Base-by-base conservation (phyloP, 1,284 basidiomycete species). In the Porodaedalea pini region DNA sequence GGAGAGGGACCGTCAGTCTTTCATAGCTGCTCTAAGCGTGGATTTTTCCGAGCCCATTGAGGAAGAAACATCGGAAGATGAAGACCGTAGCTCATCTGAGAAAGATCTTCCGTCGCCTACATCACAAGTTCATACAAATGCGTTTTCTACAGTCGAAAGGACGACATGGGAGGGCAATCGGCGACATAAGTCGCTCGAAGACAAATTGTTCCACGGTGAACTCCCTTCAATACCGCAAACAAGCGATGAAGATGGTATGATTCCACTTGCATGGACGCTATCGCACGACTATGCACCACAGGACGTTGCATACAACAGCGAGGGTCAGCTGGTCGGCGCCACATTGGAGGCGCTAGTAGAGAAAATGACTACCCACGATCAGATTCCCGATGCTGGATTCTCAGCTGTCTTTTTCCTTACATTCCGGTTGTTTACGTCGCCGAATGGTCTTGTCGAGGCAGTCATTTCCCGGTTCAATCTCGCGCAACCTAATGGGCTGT, bases 311-410 rank as follows among this genome's bases (percentile, higher is more conserved):
- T 94, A 92, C 76, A 97, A 96, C 70, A 80, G 80, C 45, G 94
- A 98, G 15, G 94, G 94, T 1, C 82, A 86, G 60, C 82, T 99
- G 19, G 89, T 95, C 6, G 95, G 95, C 25, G 97, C 94, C 1
- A 94, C 94, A 1, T 75, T 99, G 56, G 79, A 81, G 13, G 94
- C 89, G 1, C 77, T 99, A 41, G 87, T 98, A 7, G 94, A 96
- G 73, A 93, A 92, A 74, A 90, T 99, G 86, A 96, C 95, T n/a
- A 92, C 94, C 2, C 92, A 96, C 67, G 92, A 94, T 66, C 86
- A 86, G 49, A 82, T 92, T 50, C 90, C 92, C 31, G 94, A 98
- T 65, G 78, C 87, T 15, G 83, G 84, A 0, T 94, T 98, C 68
- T 81, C 87, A 23, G 83, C 86, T 1, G 88, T 95, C 15, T 98